A percentile compares a stretch with the other conserved stretches of the same genome.
These are phyloP conservation scores for Ascochyta lentis DNA, from an alignment of 2,329 filamentous ascomycete genomes.

Conservation along the genomic window DNA sequence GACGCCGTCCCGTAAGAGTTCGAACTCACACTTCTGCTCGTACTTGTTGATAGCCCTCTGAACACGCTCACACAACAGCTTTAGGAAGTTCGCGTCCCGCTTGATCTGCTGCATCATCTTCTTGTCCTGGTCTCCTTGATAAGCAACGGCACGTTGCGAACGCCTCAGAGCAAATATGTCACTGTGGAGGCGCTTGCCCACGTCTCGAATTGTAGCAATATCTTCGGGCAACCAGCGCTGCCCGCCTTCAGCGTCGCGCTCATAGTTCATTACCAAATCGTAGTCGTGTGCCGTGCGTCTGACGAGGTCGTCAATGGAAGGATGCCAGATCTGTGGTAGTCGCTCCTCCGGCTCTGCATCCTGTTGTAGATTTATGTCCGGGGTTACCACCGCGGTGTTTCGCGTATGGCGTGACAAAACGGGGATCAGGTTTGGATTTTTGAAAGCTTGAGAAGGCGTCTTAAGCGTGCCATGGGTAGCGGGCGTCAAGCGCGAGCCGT, in stretches of 20 bases:
- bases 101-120: constrained; percentile 8
- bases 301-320: constrained; percentile 18
- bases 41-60: constrained; percentile 8
- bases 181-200: constrained; percentile 20
- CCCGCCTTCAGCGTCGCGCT: constrained; percentile 22
- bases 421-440: constrained; percentile 6
- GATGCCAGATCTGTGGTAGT: constrained; percentile 16
- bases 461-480: neutral
- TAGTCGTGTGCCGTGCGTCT: constrained; percentile 26
- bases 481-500: neutral
- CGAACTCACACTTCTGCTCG: constrained; percentile 13
- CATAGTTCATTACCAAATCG: constrained; percentile 28
- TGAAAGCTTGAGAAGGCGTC: neutral
- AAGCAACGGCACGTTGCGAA: constrained; percentile 3
- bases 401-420: neutral
- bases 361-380: neutral
- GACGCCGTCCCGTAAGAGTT: constrained; percentile 5
- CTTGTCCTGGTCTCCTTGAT: constrained; percentile 7
- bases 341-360: neutral
- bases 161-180: constrained; percentile 14
- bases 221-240: constrained; percentile 24
- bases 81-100: constrained; percentile 4
- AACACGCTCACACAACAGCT: constrained; percentile 9
- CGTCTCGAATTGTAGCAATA: constrained; percentile 15
- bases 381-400: neutral